Percentiles rank a stretch among this genome's conserved stretches.
phyloP scores from a whole-genome alignment of 148 eudicot genomes.

The Polygonum aviculare region DNA sequence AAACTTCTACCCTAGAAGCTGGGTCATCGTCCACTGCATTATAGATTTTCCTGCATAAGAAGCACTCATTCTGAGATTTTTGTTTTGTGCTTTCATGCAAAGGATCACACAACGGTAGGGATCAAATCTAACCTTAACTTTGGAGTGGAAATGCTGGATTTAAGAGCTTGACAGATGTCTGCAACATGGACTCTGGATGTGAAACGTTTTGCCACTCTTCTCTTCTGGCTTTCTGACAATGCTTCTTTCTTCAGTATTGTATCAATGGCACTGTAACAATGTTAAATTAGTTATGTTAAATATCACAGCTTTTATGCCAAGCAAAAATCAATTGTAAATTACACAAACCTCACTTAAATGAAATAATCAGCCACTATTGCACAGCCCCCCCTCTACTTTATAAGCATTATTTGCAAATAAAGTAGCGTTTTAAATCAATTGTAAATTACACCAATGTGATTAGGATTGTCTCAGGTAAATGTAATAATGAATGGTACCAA shows the following conservation, averaged over 20 bases:
- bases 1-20: constrained; percentile 61
- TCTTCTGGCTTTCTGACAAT: constrained; percentile 45
- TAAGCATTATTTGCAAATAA: no score
- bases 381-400: no score
- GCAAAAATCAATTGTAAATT: background rate
- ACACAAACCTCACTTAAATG: background rate
- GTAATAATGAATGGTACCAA: background rate
- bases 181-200: constrained; percentile 85
- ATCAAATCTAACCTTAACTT: constrained; percentile 34
- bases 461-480: background rate
- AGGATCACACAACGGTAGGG: background rate
- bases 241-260: constrained; percentile 56
- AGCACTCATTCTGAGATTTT: background rate
- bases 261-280: constrained; percentile 62
- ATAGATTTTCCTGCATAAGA: constrained; percentile 37
- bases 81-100: background rate
- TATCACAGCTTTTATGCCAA: background rate
- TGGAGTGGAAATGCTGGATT: constrained; percentile 45
- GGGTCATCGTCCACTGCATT: constrained; percentile 92
- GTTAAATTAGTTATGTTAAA: background rate
- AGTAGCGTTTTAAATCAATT: no score
- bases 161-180: constrained; percentile 77
- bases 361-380: no score
- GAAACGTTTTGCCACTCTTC: constrained; percentile 47
- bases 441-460: background rate